Percentiles rank a stretch among this genome's conserved stretches.
phyloP scores from a whole-genome alignment of 768 basidiomycete genomes.

The Zangia roseola region DNA sequence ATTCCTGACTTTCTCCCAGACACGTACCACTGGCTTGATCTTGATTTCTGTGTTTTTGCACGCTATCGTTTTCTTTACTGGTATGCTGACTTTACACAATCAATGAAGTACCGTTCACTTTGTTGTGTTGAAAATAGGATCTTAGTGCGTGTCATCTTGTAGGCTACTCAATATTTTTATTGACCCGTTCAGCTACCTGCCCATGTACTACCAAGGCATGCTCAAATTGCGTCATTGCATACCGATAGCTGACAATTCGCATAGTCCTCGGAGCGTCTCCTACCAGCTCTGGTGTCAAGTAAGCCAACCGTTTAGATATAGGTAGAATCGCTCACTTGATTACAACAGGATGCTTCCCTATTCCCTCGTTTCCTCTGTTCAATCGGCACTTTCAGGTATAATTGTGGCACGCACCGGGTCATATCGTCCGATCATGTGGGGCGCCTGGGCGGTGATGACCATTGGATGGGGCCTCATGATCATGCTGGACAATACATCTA shows the following conservation, averaged over 20 bases:
- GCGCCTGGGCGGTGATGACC: slow-evolving; percentile 27
- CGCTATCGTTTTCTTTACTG: slow-evolving; percentile 30
- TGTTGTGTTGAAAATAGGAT: slow-evolving; percentile 11
- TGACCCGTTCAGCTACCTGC: slow-evolving; percentile 33
- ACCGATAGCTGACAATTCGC: background rate
- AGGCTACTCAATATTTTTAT: background rate
- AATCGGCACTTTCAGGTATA: slow-evolving; percentile 24
- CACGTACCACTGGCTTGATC: slow-evolving; percentile 37
- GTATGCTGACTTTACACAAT: slow-evolving; percentile 14
- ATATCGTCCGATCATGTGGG: slow-evolving; percentile 35
- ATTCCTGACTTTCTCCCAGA: slow-evolving; percentile 21
- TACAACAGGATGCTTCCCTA: slow-evolving; percentile 36
- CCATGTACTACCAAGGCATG: slow-evolving; percentile 40
- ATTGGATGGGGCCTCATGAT: slow-evolving; percentile 38
- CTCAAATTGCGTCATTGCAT: background rate
- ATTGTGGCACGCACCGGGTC: slow-evolving; percentile 25
- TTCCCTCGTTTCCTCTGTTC: slow-evolving; percentile 25
- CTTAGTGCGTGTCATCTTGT: slow-evolving; percentile 21
- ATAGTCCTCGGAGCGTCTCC: slow-evolving; percentile 37
- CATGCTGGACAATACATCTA: slow-evolving; percentile 34
- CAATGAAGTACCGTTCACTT: background rate
- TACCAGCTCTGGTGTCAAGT: slow-evolving; percentile 34
- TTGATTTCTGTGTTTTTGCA: slow-evolving; percentile 37
- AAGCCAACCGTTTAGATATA: background rate
- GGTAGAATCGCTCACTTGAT: background rate